These are phyloP conservation scores for Massariosphaeria phaeospora DNA, from an alignment of 495 filamentous ascomycete genomes.

Conservation along the genomic window DNA sequence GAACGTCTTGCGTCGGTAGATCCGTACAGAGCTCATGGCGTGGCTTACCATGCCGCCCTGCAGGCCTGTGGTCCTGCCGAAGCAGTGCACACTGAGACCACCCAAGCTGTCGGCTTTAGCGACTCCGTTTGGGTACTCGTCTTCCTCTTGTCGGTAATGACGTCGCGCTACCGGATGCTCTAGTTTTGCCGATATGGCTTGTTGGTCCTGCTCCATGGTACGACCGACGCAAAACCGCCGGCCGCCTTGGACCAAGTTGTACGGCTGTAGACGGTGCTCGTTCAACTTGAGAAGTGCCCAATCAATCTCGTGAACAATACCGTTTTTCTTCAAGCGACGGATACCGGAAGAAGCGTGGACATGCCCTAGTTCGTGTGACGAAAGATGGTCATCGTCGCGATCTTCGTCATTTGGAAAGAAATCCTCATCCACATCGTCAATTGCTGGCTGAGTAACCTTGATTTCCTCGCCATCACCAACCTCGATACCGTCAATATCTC, in stretches of 20 bases:
- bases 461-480: conserved; percentile 65
- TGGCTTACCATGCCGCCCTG: conserved; percentile 70
- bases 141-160: conserved; percentile 31
- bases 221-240: conserved; percentile 29
- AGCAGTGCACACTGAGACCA: conserved; percentile 74
- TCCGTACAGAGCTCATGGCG: conserved; percentile 72
- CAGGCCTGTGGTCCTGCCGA: conserved; percentile 83
- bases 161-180: conserved; percentile 28
- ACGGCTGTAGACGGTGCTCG: conserved; percentile 60
- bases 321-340: conserved; percentile 59
- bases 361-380: conserved; percentile 70
- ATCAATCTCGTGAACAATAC: conserved; percentile 83
- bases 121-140: conserved; percentile 41
- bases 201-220: conserved; percentile 22
- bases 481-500: conserved; percentile 78
- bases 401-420: conserved; percentile 65
- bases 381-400: conserved; percentile 67
- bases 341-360: conserved; percentile 87
- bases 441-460: conserved; percentile 78
- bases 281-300: conserved; percentile 88
- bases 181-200: conserved; percentile 24
- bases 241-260: conserved; percentile 59
- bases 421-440: conserved; percentile 76
- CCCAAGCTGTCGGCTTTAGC: conserved; percentile 50
- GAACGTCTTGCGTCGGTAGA: conserved; percentile 74